phyloP scores from a whole-genome alignment of 129 eudicot genomes.

The Flaveria trinervia region DNA sequence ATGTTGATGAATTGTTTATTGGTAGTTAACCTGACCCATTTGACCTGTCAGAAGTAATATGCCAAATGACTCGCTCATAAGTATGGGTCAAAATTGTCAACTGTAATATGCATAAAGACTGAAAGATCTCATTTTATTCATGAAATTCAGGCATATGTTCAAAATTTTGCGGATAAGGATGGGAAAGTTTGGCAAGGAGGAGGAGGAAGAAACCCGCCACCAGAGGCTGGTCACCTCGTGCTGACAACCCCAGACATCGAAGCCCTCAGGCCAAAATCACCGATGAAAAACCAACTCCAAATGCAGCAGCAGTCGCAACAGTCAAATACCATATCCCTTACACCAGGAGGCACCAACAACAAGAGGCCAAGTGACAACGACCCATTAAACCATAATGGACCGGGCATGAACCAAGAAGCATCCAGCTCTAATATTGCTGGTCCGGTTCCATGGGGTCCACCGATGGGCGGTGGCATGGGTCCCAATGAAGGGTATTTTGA shows the following conservation, averaged over 20 bases:
- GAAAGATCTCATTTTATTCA: not conserved
- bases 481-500: slow-evolving; percentile 67
- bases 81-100: not conserved
- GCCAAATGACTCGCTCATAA: not conserved
- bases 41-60: not conserved
- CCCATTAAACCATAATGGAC: slow-evolving; percentile 53
- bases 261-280: slow-evolving; percentile 91
- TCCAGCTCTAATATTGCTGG: slow-evolving; percentile 56
- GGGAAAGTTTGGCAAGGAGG: slow-evolving; percentile 75
- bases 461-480: slow-evolving; percentile 49
- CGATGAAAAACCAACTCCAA: slow-evolving; percentile 96
- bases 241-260: slow-evolving; percentile 81
- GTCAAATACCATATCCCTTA: slow-evolving; percentile 64
- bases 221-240: slow-evolving; percentile 89
- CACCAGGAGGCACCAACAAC: slow-evolving; percentile 50
- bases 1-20: not conserved
- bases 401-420: slow-evolving; percentile 67
- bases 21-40: not conserved
- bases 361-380: slow-evolving; percentile 62
- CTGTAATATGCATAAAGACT: not conserved
- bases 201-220: slow-evolving; percentile 90
- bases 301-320: slow-evolving; percentile 48
- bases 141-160: slow-evolving; percentile 55
- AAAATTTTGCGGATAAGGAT: slow-evolving; percentile 79
- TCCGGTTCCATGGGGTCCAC: slow-evolving; percentile 77